Base-by-base conservation (phyloP, 2,329 filamentous ascomycete species). In the Cordyceps pruinosa region DNA sequence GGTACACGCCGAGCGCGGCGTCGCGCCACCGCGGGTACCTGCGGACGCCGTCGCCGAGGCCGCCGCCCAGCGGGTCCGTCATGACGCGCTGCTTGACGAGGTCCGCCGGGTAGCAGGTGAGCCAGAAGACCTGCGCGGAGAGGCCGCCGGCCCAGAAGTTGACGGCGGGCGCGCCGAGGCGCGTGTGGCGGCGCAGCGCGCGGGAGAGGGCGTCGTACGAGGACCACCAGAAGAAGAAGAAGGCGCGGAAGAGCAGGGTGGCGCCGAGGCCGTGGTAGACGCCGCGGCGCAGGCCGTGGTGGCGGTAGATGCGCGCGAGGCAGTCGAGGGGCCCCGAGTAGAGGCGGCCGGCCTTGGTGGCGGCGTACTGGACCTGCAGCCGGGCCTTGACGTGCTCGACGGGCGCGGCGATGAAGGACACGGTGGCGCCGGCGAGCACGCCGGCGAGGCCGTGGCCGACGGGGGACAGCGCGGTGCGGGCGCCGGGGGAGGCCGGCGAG, bases 151-250 rank as follows among this genome's bases (percentile, higher is more conserved):
- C 93, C 93, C 93, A 97, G 76, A 99, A 99, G 70, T 97, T 97
- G 67, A 97, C 80, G 1, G 86, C 86, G 0, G 94, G 90, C 0
- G 84, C 83, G 55, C 88, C 88, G 55, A 97, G 75, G 13, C 65
- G 72, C 2, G 92, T 96, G 65, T 84, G 77, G 19, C 82, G 72
- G 56, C 82, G 77, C 68, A 97, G 76, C 59, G 79, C 74, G 23
- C 83, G 79, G 5, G 89, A 89, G 64, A 97, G 81, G 30, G 96
- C 65, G 66, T 97, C 93, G 75, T 99, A 99, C 59, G 85, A 88
- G n/a, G 86, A 86, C 94, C 94, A 99, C 92, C 92, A 97, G 76
- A 87, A 94, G 80, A 96, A 97, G 79, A 99, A 99, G 75, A 93
- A 96, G 15, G 85, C 84, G 19, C 94, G 83, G 76, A 97, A 97